Evolutionary conservation across 2,329 filamentous ascomycete species (phyloP).

Genomic region (Pseudogymnoascus sp.): DNA sequence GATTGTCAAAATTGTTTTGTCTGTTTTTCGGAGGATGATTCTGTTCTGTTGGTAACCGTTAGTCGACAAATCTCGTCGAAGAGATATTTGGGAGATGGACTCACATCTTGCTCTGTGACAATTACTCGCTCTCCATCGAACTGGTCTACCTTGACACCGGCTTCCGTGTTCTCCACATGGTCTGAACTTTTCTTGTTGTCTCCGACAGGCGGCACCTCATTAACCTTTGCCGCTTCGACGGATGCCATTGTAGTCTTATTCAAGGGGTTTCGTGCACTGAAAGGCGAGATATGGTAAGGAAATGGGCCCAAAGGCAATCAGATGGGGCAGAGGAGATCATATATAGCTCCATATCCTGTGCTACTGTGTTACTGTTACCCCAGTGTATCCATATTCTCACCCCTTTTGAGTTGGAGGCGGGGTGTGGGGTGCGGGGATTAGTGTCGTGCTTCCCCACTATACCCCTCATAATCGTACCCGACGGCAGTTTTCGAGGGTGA

Average conservation of each 20-base stretch:
- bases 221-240: background rate
- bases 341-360: background rate
- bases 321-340: background rate
- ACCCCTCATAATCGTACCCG: background rate
- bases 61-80: background rate
- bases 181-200: background rate
- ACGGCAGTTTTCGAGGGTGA: background rate
- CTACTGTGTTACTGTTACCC: background rate
- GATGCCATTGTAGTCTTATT: background rate
- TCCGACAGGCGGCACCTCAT: background rate
- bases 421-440: slow-evolving; percentile 1
- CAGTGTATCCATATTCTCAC: background rate
- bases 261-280: background rate
- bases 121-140: background rate
- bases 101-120: background rate
- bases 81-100: background rate
- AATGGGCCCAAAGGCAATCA: background rate
- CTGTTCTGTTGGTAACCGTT: background rate
- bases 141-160: background rate
- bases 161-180: background rate
- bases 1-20: slow-evolving; percentile 20
- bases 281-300: background rate
- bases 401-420: background rate
- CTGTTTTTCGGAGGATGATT: slow-evolving; percentile 9
- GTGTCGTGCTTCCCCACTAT: background rate